Evolutionary conservation across 805 yeast species (phyloP), one percentile per base, ranked within the genome.

Genomic region (Trichomonascus vanleenenianus): DNA sequence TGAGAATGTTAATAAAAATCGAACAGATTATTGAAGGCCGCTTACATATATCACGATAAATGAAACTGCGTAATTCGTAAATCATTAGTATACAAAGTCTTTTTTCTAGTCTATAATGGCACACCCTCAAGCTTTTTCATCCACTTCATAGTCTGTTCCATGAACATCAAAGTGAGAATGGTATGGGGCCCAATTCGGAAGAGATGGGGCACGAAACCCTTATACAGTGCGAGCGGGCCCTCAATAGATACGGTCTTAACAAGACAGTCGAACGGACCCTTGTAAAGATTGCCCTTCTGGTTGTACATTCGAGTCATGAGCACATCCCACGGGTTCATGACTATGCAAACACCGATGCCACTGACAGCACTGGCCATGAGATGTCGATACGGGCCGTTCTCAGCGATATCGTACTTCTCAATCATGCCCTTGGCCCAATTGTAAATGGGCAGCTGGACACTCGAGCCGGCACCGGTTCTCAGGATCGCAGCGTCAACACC

Each of bases 321-420:
- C 39, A 93, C 97, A 65, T 93, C 98, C 78, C 96, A 88, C 12
- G 98, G 97, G 63, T 89, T 93, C 97, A 93, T 91, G 30, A 86
- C 95, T 16, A 89, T 71, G 43, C 94, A 89, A 30, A 93, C 97
- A 56, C 96, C 96, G 35, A 88, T 62, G 39, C 98, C 98, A 6
- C 96, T 81, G 51, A 75, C 67, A 1, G 89, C 78, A 37, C 88
- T 78, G 1, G 96, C 78, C 9, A 74, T 58, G 50, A 91, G 72
- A 62, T 88, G 96, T 49, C 85, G 67, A 2, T 73, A 70, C 1
- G 89, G 74, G 30, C 89, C 86, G 35, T 83, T 83, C 3, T 63
- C 62, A 47, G 81, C 69, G 14, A 81, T 31, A 25, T 76, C 70
- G 55, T 79, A 62, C 15, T 72, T 69, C 40, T 77, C 66, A 19